Conservation (phyloP, 768 basidiomycete genomes). For the Psilocybe azurescens region DNA sequence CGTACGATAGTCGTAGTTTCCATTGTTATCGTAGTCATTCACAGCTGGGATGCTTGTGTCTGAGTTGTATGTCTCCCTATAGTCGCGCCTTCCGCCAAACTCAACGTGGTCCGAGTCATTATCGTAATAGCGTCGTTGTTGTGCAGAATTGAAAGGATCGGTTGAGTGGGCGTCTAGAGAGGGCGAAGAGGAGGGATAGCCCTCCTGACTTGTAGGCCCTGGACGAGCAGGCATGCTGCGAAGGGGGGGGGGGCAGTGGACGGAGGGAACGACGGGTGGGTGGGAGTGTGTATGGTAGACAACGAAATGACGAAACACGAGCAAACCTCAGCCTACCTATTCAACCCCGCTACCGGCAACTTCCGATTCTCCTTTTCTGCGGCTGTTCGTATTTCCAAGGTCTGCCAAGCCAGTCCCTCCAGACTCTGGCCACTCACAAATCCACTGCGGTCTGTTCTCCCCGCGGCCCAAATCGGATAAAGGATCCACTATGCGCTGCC, state of each 20-base stretch:
- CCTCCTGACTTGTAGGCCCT: constrained; percentile 63
- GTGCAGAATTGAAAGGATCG: constrained; percentile 65
- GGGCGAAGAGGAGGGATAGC: constrained; percentile 67
- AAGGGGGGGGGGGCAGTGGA: constrained; percentile 25
- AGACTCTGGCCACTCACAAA: no score
- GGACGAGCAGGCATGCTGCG: constrained; percentile 57
- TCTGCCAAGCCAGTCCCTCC: not conserved
- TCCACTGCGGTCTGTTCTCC: not conserved
- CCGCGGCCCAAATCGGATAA: no score
- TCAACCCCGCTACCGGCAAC: constrained; percentile 14
- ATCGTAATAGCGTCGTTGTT: constrained; percentile 66
- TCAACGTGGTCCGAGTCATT: constrained; percentile 77
- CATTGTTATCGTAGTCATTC: constrained; percentile 74
- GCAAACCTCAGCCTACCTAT: constrained; percentile 10
- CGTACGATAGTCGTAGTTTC: constrained; percentile 70
- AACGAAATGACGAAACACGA: constrained; percentile 22
- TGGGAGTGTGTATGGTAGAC: constrained; percentile 8
- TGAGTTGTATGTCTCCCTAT: constrained; percentile 66
- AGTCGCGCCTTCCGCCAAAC: constrained; percentile 53
- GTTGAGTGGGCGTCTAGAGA: constrained; percentile 62
- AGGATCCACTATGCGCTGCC: no score
- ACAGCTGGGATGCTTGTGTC: constrained; percentile 68
- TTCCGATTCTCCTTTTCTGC: constrained; percentile 6
- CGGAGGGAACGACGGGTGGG: constrained; percentile 22
- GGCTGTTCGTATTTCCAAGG: not conserved